Evolutionary conservation across 805 yeast genomes (phyloP), one percentile per base, ranked within the genome.

Genomic region (Pichia sporocuriosa): DNA sequence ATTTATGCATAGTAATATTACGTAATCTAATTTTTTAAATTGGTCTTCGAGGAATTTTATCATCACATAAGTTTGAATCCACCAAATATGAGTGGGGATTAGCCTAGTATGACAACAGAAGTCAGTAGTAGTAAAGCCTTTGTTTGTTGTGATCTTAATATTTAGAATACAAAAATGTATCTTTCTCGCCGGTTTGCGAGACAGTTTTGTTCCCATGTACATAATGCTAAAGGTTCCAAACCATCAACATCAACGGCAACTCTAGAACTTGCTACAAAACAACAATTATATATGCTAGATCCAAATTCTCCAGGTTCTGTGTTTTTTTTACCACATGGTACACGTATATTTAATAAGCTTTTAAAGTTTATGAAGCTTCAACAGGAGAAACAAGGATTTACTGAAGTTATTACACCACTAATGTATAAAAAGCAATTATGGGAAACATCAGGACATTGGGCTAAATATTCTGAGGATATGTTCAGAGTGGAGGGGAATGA

Each of bases 361-460:
- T 69, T 86, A 12, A 70, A 69, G 32, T 93, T 88, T 61, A 89
- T 93, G 90, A 84, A 86, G 56, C 65, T 77, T 31, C 96, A 87
- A 56, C 94, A 88, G 59, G 64, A 74, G 17, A 75, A 72, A 46
- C 83, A 81, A 52, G 96, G 95, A 0, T 93, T 88, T 56, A 79
- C 84, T 44, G 97, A 93, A 63, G 97, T 93, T 6, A 76, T 90
- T 22, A 85, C 96, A 1, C 98, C 98, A 2, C 70, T 90, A 50
- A 82, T 93, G 12, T 93, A 82, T 65, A 84, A 82, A 52, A 80
- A 79, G 44, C 73, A 77, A 28, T 66, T 93, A 15, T 93, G 97
- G 96, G 83, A 88, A 61, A 77, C 72, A 38, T 83, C 95, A 10
- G 97, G 97, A 0, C 98, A 93, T 63, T 90, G 97, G 97, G 84